Conservation (phyloP, 192 early-diverging fungal genomes). For the Powellomyces hirtus region DNA sequence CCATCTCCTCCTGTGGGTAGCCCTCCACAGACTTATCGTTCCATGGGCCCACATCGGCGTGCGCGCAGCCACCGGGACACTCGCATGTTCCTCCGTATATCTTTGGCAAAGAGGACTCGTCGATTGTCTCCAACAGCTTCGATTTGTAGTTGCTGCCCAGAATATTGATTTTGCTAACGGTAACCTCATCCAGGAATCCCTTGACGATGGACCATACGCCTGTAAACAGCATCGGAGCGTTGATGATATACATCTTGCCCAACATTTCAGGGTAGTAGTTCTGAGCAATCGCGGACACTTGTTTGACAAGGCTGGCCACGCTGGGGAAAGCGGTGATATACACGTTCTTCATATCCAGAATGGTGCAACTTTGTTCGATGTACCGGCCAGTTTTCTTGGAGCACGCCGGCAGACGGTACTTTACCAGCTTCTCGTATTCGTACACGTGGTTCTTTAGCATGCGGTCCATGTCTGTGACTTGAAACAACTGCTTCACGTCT, state of each 20-base stretch:
- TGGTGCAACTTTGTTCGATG: slow-evolving; percentile 82
- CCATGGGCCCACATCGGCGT: slow-evolving; percentile 53
- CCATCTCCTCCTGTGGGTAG: slow-evolving; percentile 45
- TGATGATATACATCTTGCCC: slow-evolving; percentile 89
- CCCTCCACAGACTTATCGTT: slow-evolving; percentile 51
- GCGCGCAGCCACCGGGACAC: slow-evolving; percentile 47
- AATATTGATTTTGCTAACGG: slow-evolving; percentile 53
- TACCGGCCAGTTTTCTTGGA: slow-evolving; percentile 58
- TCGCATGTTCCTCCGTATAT: slow-evolving; percentile 46
- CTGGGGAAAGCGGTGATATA: slow-evolving; percentile 72
- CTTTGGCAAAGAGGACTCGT: slow-evolving; percentile 39
- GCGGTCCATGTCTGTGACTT: slow-evolving; percentile 64
- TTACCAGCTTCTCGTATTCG: slow-evolving; percentile 70
- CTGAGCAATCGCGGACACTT: slow-evolving; percentile 81
- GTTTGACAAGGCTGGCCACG: slow-evolving; percentile 64
- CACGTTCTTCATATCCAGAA: slow-evolving; percentile 89
- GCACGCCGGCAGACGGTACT: slow-evolving; percentile 76
- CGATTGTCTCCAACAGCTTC: slow-evolving; percentile 46
- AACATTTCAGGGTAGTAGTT: slow-evolving; percentile 94
- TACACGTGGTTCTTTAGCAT: slow-evolving; percentile 72
- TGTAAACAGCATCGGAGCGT: slow-evolving; percentile 85
- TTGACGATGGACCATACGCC: slow-evolving; percentile 49
- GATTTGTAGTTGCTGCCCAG: slow-evolving; percentile 42
- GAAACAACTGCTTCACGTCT: slow-evolving; percentile 62
- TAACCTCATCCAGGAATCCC: slow-evolving; percentile 51